These are phyloP conservation scores for Leccinum subgranulosum DNA, from an alignment of 768 basidiomycete species.

Conservation along the genomic window DNA sequence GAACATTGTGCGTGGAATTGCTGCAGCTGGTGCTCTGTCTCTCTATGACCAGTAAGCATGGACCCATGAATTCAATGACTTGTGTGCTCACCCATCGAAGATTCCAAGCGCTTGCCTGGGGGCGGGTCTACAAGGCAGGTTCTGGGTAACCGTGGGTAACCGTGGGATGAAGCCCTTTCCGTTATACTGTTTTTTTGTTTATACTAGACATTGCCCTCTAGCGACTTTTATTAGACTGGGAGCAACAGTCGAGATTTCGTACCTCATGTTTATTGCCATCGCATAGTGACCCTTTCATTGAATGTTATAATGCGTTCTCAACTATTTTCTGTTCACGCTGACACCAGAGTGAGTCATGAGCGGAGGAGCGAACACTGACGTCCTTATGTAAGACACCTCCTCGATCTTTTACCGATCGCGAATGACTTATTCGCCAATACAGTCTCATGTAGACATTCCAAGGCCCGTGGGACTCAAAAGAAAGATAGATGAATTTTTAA, in stretches of 20 bases:
- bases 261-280: neutral
- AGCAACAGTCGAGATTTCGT: neutral
- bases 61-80: neutral
- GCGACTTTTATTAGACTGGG: neutral
- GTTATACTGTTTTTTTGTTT: neutral
- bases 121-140: slow-evolving; percentile 54
- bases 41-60: slow-evolving; percentile 53
- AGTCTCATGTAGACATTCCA: slow-evolving; percentile 13
- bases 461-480: slow-evolving; percentile 10
- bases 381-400: neutral
- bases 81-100: slow-evolving; percentile 10
- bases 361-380: no score
- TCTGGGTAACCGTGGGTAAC: slow-evolving; percentile 22
- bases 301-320: neutral
- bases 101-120: slow-evolving; percentile 53
- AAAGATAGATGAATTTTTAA: slow-evolving; percentile 1
- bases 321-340: neutral
- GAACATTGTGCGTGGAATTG: slow-evolving; percentile 53
- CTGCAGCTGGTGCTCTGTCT: slow-evolving; percentile 51
- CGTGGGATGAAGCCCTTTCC: neutral
- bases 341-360: neutral
- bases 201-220: neutral
- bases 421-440: slow-evolving; percentile 22
- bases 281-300: neutral
- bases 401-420: slow-evolving; percentile 12